Percentiles rank a stretch among this genome's conserved stretches.
Conservation (phyloP, 768 basidiomycete species). For the Tubosaeta brunneosetosa region DNA sequence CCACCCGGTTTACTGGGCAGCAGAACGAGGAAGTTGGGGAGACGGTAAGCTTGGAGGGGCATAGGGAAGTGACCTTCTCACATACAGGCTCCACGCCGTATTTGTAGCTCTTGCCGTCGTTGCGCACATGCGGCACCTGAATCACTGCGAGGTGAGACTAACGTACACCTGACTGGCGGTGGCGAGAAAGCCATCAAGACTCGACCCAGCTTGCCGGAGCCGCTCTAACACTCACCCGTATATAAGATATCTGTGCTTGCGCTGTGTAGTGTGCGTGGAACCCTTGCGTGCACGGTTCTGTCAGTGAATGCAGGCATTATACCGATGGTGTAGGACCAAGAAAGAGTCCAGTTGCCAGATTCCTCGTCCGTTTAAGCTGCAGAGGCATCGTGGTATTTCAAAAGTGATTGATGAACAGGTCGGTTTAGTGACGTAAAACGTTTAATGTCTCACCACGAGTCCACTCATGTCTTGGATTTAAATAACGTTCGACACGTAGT, state of each 20-base stretch:
- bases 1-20: conserved; percentile 27
- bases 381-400: neutral
- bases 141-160: conserved; percentile 15
- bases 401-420: neutral
- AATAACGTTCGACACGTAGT: neutral
- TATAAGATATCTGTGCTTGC: neutral
- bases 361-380: too few relatives aligned
- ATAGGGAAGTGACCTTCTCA: conserved; percentile 6
- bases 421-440: neutral
- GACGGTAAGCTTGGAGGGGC: conserved; percentile 16
- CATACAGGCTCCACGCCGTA: neutral
- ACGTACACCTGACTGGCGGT: neutral
- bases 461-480: conserved; percentile 1
- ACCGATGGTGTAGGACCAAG: neutral
- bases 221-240: neutral
- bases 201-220: neutral
- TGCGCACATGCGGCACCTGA: neutral
- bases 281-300: neutral
- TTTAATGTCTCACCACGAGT: conserved; percentile 5
- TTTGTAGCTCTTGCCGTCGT: conserved; percentile 13
- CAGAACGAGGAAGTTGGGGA: conserved; percentile 22
- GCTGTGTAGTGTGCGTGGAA: neutral
- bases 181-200: conserved; percentile 5
- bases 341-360: too few relatives aligned
- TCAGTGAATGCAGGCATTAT: neutral